Evolutionary conservation across 306 rosid species (phyloP).

Genomic region (Rosa rugosa): DNA sequence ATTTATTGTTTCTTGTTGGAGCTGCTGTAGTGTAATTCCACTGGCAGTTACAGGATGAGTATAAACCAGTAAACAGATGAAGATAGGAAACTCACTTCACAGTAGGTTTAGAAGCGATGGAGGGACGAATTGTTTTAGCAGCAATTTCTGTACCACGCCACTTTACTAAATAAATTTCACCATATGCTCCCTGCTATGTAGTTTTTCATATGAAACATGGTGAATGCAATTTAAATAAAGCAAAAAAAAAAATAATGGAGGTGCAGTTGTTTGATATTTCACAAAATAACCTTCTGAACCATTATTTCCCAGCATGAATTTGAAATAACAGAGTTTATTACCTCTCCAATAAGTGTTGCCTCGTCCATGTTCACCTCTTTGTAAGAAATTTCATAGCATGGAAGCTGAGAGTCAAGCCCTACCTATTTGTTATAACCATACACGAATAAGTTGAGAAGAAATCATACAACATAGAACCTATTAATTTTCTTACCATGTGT

Average conservation of each 20-base stretch:
- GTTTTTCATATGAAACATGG: not conserved
- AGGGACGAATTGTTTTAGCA: constrained; percentile 35
- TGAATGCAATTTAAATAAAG: not conserved
- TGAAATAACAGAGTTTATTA: not conserved
- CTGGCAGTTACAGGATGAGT: not conserved
- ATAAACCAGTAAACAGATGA: not conserved
- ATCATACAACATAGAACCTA: not conserved
- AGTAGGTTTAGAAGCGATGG: constrained; percentile 19
- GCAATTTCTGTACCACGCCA: constrained; percentile 38
- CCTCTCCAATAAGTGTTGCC: constrained; percentile 37
- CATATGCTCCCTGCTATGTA: constrained; percentile 29
- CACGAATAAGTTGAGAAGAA: not conserved
- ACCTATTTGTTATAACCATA: constrained; percentile 10
- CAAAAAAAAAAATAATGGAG: not conserved
- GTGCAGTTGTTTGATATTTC: not conserved
- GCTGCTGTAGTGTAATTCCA: not conserved
- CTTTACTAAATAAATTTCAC: constrained; percentile 30
- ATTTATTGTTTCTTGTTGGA: not conserved
- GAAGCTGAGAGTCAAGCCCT: constrained; percentile 28
- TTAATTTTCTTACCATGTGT: not conserved
- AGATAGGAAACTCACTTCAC: constrained; percentile 18
- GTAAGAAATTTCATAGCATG: constrained; percentile 26
- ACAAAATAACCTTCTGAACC: not conserved
- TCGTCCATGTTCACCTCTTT: constrained; percentile 29
- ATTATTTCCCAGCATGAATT: not conserved